Base-by-base conservation (phyloP, 768 basidiomycete species). In the Crepidotus variabilis region DNA sequence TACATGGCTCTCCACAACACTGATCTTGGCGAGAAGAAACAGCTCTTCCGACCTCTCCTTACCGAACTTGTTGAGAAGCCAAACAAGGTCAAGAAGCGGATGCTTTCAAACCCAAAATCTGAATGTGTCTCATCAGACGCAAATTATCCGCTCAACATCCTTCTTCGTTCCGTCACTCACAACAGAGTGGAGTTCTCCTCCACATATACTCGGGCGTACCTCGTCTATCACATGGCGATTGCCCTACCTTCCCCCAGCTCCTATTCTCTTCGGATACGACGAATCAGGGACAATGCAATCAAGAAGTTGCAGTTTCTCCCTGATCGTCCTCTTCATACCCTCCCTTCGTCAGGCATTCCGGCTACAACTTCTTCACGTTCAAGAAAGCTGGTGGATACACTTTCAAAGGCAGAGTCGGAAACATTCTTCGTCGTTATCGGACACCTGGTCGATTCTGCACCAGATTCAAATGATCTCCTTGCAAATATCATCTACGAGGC, bases 401-500 rank as follows among this genome's bases (percentile, higher is more conserved):
- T 69, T 32, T 28, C 62, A 0, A 55, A 55, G 2, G 47, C 57
- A 1, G 63, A 67, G n/a, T 67, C 66, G 0, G 62, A 63, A 9
- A 34, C 62, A 6, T 66, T 69, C 51, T 67, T 69, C 35, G 52
- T 57, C 2, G 50, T 59, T 10, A 35, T 69, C 11, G 60, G 58
- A 2, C 21, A 52, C 8, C 49, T 60, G n/a, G 35, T 69, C 1
- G 60, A 63, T 24, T 16, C 54, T 7, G 50, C 60, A 2, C 47
- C 48, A 3, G 54, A 45, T 7, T 51, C 64, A 0, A 61, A 67
- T 54, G 61, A 64, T 13, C 46, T 60, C 5, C 32, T 65, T 20
- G 63, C 60, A 7, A 66, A 58, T 21, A 57, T 67, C 6, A 60
- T 67, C 22, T 65, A 64, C 22, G 67, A 68, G 16, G 67, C 67